Base-by-base conservation (phyloP, 2,329 filamentous ascomycete species). In the Zalaria obscura region DNA sequence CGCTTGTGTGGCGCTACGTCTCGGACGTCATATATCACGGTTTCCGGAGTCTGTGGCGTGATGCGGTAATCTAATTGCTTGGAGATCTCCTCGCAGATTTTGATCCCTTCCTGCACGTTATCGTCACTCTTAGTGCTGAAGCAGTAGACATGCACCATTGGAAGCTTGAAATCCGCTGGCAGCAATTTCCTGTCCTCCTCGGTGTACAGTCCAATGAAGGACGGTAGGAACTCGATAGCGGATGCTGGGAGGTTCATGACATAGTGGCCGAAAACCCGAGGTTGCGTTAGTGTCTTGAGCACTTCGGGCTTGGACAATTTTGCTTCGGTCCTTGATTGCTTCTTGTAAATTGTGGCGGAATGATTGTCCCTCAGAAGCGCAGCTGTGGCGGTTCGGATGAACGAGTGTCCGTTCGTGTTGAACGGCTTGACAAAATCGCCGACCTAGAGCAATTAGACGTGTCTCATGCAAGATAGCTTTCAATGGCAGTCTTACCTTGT, bases 221-320 rank as follows among this genome's bases (percentile, higher is more conserved):
- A 67, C 27, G 75, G 67, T 53, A 95, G 70, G 58, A 98, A 98
- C 44, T 83, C 79, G 45, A 91, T 80, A 1, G 91, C 89, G 1
- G 78, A 83, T 1, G 88, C 91, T 1, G 91, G 91, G 10, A 98
- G 79, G 63, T 98, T 98, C 85, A 98, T 95, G 50, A 96, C 83
- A 59, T 88, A 98, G 66, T 96, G 91, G n/a, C 78, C 73, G 57
- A 96, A 84, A 32, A 80, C 79, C 2, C 72, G 71, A 2, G 89
- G 89, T 36, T 87, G 69, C 7, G 51, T 41, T 11, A 69, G 44
- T 0, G 55, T 63, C 44, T 61, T 58, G 29, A 64, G 40, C 36
- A 63, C 54, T 26, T 52, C 46, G n/a, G 52, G 52, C 27, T 35
- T 46, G 10, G 27, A 39, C 1, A 10, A 33, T 34, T 47, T 48